Evolutionary conservation across 345 rosid species (phyloP).

Genomic region (Arabidopsis suecica): DNA sequence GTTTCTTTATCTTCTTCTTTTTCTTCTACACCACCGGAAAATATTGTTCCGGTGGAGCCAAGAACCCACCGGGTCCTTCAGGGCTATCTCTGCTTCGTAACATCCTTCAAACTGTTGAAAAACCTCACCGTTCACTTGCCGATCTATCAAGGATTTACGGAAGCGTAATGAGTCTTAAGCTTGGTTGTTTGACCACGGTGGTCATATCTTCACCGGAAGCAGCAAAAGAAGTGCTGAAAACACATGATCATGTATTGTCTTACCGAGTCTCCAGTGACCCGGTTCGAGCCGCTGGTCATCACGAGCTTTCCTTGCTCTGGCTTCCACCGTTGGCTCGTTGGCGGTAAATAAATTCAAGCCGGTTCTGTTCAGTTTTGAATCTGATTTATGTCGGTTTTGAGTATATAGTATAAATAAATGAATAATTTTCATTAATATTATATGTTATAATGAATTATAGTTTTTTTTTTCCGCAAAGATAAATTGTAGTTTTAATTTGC

Average conservation of each 20-base stretch:
- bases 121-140: slow-evolving; percentile 47
- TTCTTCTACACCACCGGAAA: slow-evolving; percentile 6
- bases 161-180: slow-evolving; percentile 49
- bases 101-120: slow-evolving; percentile 48
- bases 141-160: slow-evolving; percentile 51
- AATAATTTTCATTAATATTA: no score
- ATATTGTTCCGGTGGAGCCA: slow-evolving; percentile 2
- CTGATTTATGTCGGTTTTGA: not conserved
- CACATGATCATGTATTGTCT: slow-evolving; percentile 46
- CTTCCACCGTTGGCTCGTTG: slow-evolving; percentile 49
- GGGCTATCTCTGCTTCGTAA: slow-evolving; percentile 52
- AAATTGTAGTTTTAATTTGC: no score
- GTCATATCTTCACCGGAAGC: slow-evolving; percentile 49
- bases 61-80: slow-evolving; percentile 48
- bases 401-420: not conserved
- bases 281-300: slow-evolving; percentile 42
- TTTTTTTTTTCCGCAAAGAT: no score
- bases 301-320: slow-evolving; percentile 45
- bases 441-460: not conserved
- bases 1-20: slow-evolving; percentile 13
- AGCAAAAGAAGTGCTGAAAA: slow-evolving; percentile 55
- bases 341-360: slow-evolving; percentile 38
- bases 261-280: slow-evolving; percentile 43
- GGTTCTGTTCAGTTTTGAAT: not conserved
- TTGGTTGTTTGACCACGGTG: slow-evolving; percentile 49